Base-by-base conservation (phyloP, 345 rosid genomes). In the Excoecaria cochinchinensis region DNA sequence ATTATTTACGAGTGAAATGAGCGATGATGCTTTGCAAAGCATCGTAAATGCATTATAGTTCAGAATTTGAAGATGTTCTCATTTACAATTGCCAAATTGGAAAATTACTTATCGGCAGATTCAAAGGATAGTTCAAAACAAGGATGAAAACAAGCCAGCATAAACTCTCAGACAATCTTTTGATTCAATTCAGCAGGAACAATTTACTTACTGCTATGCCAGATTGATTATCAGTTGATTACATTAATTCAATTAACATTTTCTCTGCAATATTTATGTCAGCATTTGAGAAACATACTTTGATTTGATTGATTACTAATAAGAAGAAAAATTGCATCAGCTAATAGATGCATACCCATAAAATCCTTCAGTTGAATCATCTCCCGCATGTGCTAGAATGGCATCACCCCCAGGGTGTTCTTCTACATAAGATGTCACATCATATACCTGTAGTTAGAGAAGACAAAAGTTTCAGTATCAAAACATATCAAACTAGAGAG, bases 351-450 rank as follows among this genome's bases (percentile, higher is more conserved):
- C 84, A 73, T 87, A 89, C 96, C 99, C 97, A 71, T 50, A 93
- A 85, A 95, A 95, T 3, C 98, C 99, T 76, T 87, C 85, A 4
- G 94, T 95, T 3, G 99, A 91, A 87, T 92, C 96, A 83, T 85
- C 93, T 48, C 99, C 98, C 7, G 98, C 98, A 75, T 92, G 94
- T 57, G 77, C 85, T 65, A 95, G 86, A 77, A 95, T 95, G 65
- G 98, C 89, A 71, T 95, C 99, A 52, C 96, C 99, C 74, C 99
- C 98, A 14, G 97, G 98, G 74, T 95, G 97, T 69, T 91, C 99
- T 82, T 91, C 98, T 60, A 95, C 99, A 57, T 91, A 95, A 3
- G 98, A 85, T 71, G 99, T 90, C 75, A 95, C 89, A 82, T 93
- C 97, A 78, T 86, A 90, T 19, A 92, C 95, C 89, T 90, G 72